Evolutionary conservation across 2,329 filamentous ascomycete genomes (phyloP), one percentile per base, ranked within the genome.

Genomic region (Acephala macrosclerotiorum): DNA sequence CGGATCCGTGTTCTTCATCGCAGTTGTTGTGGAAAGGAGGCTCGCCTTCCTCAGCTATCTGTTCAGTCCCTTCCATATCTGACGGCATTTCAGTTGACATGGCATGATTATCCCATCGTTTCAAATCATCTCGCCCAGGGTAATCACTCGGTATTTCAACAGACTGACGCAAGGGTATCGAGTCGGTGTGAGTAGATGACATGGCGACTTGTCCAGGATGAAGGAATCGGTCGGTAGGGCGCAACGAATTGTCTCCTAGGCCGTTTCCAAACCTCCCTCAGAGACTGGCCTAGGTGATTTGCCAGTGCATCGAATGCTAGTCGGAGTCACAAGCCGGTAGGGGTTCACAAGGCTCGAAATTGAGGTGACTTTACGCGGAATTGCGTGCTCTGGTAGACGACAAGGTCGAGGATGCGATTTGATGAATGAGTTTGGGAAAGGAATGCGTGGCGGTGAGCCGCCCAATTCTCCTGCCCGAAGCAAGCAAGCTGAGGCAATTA

Each of bases 21-120:
- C 75, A 75, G 57, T 72, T 73, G 18, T 74, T 69, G 16, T 73
- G 71, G 56, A 68, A 72, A 9, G 69, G 70, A 9, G 70, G 71
- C 16, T 72, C 67, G 45, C 68, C 68, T 14, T 38, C 66, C 35
- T 60, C 62, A 16, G 40, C 45, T 18, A 72, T 68, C 25, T 56
- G 35, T 18, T 51, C 60, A 36, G 42, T 58, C 12, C 63, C 45
- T 3, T 67, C 66, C 42, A 66, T 42, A 40, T 66, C 64, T 59
- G 65, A 62, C 51, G 64, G 58, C 45, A 70, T 66, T 64, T 72
- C 29, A 64, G 60, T 58, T 14, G 61, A 60, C 42, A 69, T 62
- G 22, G 61, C 36, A 57, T 58, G 68, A 61, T 55, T 33, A 33
- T 33, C 35, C 20, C 56, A 62, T 20, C 40, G 61, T 57, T 63